Evolutionary conservation across 2,329 filamentous ascomycete species (phyloP), one percentile per base, ranked within the genome.

Genomic region (Arthrobotrys conoides): DNA sequence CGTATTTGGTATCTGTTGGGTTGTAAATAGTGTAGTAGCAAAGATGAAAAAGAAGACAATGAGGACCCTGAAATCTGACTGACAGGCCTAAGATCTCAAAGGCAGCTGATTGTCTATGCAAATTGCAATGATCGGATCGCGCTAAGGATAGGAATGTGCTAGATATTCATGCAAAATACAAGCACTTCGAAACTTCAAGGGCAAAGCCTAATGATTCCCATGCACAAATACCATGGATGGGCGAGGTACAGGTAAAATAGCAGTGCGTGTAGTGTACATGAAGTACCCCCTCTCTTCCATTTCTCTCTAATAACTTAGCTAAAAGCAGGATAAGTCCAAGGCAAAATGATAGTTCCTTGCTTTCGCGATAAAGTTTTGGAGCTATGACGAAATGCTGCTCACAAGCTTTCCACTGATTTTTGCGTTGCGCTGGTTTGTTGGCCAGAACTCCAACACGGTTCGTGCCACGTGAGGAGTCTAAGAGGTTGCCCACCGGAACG

Each of bases 331-430:
- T 44, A 69, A 48, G 20, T 44, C 30, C 49, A 36, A 59, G 53
- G 71, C 41, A 69, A 66, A 68, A 63, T 1, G 70, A n/a, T 6
- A 30, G 44, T 71, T 78, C 51, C 61, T 63, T 67, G 67, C 51
- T 71, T n/a, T 53, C 18, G 24, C 16, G 53, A 68, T 64, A 78
- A 51, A 78, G 75, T 78, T 78, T 65, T 12, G 73, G 41, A 49
- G 68, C 75, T 72, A 78, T 78, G 75, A 78, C 68, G 75, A 72
- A 78, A 78, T 72, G 63, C 48, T 64, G 75, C 67, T 41, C 36
- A 55, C 75, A 72, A 65, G 33, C 22, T 64, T 72, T 67, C 63
- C 36, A 53, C 22, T 5, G 16, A 20, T 57, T 76, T n/a, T 44
- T 71, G 66, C 41, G 66, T 77, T 77, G 66, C 10, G 27, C 20